phyloP scores from a whole-genome alignment of 805 yeast genomes.

The Zygoascus bituminiphila region DNA sequence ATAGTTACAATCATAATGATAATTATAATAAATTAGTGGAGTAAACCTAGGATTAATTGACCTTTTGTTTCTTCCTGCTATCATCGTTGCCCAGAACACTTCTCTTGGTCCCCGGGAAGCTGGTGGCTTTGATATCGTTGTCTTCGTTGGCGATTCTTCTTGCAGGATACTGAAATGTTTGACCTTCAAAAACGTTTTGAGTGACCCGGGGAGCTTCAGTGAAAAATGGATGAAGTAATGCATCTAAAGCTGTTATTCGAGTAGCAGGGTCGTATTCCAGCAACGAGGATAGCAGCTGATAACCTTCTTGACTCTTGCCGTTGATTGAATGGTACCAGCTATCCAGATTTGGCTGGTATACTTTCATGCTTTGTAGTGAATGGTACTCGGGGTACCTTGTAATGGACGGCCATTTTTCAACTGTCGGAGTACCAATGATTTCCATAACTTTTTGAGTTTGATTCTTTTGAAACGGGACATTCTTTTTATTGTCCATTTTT shows the following conservation, averaged over 20 bases:
- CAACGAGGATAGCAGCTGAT: constrained; percentile 53
- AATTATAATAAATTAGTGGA: neutral
- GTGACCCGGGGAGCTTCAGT: constrained; percentile 58
- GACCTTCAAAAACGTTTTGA: constrained; percentile 73
- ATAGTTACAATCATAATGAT: neutral
- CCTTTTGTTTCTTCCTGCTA: constrained; percentile 22
- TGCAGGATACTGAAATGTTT: constrained; percentile 67
- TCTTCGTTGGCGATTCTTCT: constrained; percentile 84
- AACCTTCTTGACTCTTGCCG: constrained; percentile 60
- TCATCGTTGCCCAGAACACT: constrained; percentile 20
- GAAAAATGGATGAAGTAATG: constrained; percentile 74
- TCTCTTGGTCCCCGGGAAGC: constrained; percentile 28
- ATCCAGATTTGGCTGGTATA: constrained; percentile 60
- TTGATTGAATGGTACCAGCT: constrained; percentile 86
- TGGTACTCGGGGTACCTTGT: constrained; percentile 77
- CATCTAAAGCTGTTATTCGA: constrained; percentile 69
- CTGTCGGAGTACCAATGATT: constrained; percentile 82
- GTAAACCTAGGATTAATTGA: neutral
- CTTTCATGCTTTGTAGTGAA: constrained; percentile 46
- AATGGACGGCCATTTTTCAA: constrained; percentile 70
- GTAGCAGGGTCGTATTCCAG: constrained; percentile 76
- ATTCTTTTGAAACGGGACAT: constrained; percentile 87
- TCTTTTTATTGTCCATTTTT: constrained; percentile 86
- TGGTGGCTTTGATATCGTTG: constrained; percentile 51
- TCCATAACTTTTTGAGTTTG: constrained; percentile 88